Evolutionary conservation across 2,329 filamentous ascomycete genomes (phyloP).

Genomic region (Epicoccum nigrum): DNA sequence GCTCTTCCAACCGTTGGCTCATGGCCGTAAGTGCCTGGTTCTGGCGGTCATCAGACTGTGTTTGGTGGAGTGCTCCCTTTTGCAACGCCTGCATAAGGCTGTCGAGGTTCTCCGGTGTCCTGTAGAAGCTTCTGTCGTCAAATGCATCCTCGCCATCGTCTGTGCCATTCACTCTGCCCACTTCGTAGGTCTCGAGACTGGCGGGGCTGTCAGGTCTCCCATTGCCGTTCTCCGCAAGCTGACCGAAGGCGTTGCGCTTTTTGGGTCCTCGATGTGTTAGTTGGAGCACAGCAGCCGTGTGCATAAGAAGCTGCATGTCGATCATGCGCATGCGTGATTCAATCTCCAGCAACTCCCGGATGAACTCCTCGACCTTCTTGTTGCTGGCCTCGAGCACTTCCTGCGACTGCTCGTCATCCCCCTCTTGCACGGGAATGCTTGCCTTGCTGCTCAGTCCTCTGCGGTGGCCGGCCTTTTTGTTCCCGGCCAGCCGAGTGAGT

Average conservation of each 20-base stretch:
- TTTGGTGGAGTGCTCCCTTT: constrained; percentile 42
- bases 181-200: constrained; percentile 73
- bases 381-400: constrained; percentile 76
- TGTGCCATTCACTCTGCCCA: constrained; percentile 57
- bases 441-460: constrained; percentile 60
- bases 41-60: constrained; percentile 36
- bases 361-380: constrained; percentile 83
- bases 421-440: constrained; percentile 31
- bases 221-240: constrained; percentile 39
- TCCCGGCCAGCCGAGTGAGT: constrained; percentile 78
- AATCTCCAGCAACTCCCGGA: constrained; percentile 77
- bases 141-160: constrained; percentile 68
- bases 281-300: constrained; percentile 91
- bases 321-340: constrained; percentile 76
- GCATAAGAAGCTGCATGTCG: constrained; percentile 79
- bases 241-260: constrained; percentile 59
- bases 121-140: constrained; percentile 77
- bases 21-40: constrained; percentile 64
- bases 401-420: constrained; percentile 60
- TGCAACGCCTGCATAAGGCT: constrained; percentile 49
- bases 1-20: constrained; percentile 68
- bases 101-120: constrained; percentile 69
- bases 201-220: constrained; percentile 74
- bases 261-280: constrained; percentile 81
- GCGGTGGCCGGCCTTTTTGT: constrained; percentile 56